Evolutionary conservation across 192 early-diverging fungal genomes (phyloP), one percentile per base, ranked within the genome.

Genomic region (Backusella parvicylindrica): DNA sequence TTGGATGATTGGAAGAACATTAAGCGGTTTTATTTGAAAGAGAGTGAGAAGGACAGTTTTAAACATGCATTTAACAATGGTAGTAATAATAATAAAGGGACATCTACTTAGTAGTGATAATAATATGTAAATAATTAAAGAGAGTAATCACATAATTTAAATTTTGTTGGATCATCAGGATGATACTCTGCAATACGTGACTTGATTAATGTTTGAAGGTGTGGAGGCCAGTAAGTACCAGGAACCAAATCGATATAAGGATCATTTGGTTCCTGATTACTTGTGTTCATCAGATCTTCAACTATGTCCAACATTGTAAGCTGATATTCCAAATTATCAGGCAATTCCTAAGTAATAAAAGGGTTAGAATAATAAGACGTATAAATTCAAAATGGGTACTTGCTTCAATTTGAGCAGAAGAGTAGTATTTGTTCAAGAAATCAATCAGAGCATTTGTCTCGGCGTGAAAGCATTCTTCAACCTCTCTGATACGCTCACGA

Each of bases 251-350:
- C 37, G 1, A 87, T 36, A 64, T 87, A 89, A 2, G 87, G 84
- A 50, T 85, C 78, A 6, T 70, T 67, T 3, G 84, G 79, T 43
- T 49, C 67, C 47, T 72, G 75, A 16, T 82, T 77, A 9, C 82
- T 78, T 16, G 74, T 50, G 64, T 89, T 89, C 86, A 89, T 87
- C 35, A 89, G 74, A 69, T 89, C 84, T 72, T 88, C 75, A 36
- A 23, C 18, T 15, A 40, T 53, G n/a, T 16, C n/a, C 56, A 28
- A 21, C 41, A 32, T 36, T 8, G 15, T 33, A 12, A 68, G 7
- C n/a, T 38, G 21, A 0, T 38, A 37, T 68, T 35, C 33, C 32
- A 65, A 65, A n/a, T 6, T 15, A 6, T 6, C 6, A 47, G 43
- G 43, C 18, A 47, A 1, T 47, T 47, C 43, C 43, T 47, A 47